phyloP scores from a whole-genome alignment of 2,329 filamentous ascomycete species.

The Colletotrichum viniferum region DNA sequence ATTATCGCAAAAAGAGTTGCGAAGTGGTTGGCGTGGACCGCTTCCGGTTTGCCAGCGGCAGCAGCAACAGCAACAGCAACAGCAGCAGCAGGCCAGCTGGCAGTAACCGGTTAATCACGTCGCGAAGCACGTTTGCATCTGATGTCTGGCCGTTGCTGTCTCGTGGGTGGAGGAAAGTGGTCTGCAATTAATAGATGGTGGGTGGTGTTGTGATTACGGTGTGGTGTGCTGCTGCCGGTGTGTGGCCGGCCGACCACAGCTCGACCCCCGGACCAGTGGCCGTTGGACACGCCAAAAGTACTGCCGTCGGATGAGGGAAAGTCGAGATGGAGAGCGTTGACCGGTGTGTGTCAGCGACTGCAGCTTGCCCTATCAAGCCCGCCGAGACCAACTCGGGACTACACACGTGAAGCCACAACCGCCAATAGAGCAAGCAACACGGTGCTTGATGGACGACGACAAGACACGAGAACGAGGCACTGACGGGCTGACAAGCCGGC shows the following conservation, averaged over 20 bases:
- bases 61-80: background rate
- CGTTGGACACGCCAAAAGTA: slow-evolving; percentile 4
- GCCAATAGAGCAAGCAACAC: slow-evolving; percentile 7
- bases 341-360: slow-evolving; percentile 7
- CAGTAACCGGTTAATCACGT: background rate
- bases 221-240: background rate
- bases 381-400: background rate
- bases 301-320: background rate
- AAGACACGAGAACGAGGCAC: background rate
- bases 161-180: background rate
- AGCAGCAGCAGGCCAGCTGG: background rate
- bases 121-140: background rate
- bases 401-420: background rate
- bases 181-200: background rate
- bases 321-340: background rate
- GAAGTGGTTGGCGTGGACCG: slow-evolving; percentile 16
- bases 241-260: background rate
- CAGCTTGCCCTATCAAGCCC: background rate
- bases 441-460: background rate
- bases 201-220: background rate
- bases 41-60: background rate
- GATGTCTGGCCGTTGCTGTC: background rate
- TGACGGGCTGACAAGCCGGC: background rate
- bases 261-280: background rate
- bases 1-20: background rate